Conservation (phyloP, 768 basidiomycete species). For the Trametes cingulata region DNA sequence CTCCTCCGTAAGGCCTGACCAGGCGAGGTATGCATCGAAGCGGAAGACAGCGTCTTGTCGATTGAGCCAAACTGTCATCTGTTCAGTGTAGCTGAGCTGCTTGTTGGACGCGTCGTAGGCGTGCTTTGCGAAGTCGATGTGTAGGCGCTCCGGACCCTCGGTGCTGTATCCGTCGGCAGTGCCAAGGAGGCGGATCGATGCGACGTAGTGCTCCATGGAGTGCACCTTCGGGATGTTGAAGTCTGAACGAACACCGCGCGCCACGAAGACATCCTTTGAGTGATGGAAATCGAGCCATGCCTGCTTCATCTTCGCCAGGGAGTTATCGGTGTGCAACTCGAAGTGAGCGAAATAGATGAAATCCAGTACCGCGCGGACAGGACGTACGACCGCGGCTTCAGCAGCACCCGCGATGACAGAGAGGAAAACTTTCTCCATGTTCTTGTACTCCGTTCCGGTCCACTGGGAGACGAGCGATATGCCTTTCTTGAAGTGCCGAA, state of each 20-base stretch:
- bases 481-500: conserved; percentile 45
- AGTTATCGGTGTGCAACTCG: conserved; percentile 33
- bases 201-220: conserved; percentile 16
- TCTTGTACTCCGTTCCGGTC: conserved; percentile 45
- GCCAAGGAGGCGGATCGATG: conserved; percentile 7
- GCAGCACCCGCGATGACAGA: conserved; percentile 30
- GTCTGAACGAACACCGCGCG: conserved; percentile 32
- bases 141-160: conserved; percentile 35
- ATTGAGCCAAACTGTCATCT: conserved; percentile 6
- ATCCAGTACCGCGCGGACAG: conserved; percentile 37
- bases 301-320: conserved; percentile 30
- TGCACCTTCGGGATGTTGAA: conserved; percentile 40
- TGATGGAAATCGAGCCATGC: conserved; percentile 38
- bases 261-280: conserved; percentile 39
- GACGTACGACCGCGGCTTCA: conserved; percentile 20
- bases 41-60: not conserved
- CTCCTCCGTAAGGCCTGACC: too few species aligned
- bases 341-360: conserved; percentile 43
- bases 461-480: conserved; percentile 43
- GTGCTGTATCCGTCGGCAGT: conserved; percentile 11
- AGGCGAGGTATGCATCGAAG: too few species aligned
- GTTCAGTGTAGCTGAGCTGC: not conserved
- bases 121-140: conserved; percentile 44
- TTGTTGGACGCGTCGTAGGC: conserved; percentile 17
- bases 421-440: conserved; percentile 33